Evolutionary conservation across 257 asterid species (phyloP).

Genomic region (Przewalskia tangutica): DNA sequence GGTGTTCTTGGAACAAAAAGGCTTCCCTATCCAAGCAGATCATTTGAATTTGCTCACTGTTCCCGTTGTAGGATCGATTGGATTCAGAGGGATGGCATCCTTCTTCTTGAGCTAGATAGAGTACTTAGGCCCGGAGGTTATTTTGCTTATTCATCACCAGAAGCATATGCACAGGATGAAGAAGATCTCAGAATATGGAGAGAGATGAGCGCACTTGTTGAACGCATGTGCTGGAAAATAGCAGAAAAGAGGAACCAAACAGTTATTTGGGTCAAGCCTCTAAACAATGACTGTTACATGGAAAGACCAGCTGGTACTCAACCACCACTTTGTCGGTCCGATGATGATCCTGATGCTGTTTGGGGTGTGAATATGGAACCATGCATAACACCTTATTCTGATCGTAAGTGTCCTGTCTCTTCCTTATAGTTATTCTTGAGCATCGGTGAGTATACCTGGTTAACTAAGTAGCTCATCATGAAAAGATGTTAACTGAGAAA

Average conservation of each 20-base stretch:
- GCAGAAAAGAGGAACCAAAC: slow-evolving; percentile 78
- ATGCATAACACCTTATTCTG: slow-evolving; percentile 87
- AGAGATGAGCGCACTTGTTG: slow-evolving; percentile 77
- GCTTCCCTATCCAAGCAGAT: slow-evolving; percentile 93
- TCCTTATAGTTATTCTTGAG: background rate
- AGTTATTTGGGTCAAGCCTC: slow-evolving; percentile 89
- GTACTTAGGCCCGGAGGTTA: slow-evolving; percentile 92
- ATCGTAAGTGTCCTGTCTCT: slow-evolving; percentile 48
- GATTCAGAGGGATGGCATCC: slow-evolving; percentile 90
- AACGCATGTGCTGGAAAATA: slow-evolving; percentile 92
- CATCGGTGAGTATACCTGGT: background rate
- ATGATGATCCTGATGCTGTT: slow-evolving; percentile 86
- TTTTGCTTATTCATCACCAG: slow-evolving; percentile 92
- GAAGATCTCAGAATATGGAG: slow-evolving; percentile 85
- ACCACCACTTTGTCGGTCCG: slow-evolving; percentile 87
- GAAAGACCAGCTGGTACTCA: slow-evolving; percentile 65
- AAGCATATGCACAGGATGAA: slow-evolving; percentile 94
- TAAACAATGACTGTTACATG: slow-evolving; percentile 66
- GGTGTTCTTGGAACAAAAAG: slow-evolving; percentile 98
- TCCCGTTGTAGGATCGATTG: slow-evolving; percentile 97
- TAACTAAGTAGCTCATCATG: background rate
- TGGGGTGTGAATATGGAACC: slow-evolving; percentile 83
- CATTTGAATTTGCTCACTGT: slow-evolving; percentile 90
- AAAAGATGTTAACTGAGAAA: background rate
- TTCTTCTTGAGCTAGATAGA: slow-evolving; percentile 89